Conservation (phyloP, 192 early-diverging fungal species). For the Chytriomyces confervae region DNA sequence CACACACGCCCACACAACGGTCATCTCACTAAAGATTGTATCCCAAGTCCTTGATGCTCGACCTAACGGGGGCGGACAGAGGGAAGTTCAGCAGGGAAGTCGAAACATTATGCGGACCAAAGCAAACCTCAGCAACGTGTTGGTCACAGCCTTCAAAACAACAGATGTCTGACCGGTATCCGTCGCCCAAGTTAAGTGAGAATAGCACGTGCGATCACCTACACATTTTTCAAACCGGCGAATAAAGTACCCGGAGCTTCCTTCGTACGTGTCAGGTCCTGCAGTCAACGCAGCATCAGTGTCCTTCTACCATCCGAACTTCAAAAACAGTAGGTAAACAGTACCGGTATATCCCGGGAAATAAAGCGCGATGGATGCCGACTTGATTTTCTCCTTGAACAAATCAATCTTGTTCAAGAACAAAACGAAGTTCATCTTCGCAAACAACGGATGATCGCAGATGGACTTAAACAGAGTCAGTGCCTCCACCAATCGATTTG, state of each 20-base stretch:
- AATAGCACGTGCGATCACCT: slow-evolving; percentile 33
- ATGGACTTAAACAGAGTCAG: slow-evolving; percentile 47
- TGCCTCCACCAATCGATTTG: slow-evolving; percentile 58
- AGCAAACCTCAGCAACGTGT: background rate
- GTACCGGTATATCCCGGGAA: slow-evolving; percentile 62
- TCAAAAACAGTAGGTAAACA: background rate
- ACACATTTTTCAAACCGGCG: background rate
- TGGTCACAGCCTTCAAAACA: slow-evolving; percentile 37
- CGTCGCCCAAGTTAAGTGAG: slow-evolving; percentile 65
- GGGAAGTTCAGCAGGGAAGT: background rate
- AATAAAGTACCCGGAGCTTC: background rate
- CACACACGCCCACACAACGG: background rate
- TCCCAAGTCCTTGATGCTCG: background rate
- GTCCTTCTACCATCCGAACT: background rate
- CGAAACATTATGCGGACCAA: background rate
- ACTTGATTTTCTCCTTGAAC: slow-evolving; percentile 57
- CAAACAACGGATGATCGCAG: slow-evolving; percentile 49
- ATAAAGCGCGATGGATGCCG: slow-evolving; percentile 50
- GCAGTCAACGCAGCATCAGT: background rate
- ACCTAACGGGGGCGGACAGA: background rate
- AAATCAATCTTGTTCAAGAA: slow-evolving; percentile 74
- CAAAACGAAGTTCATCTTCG: slow-evolving; percentile 60
- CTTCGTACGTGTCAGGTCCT: background rate
- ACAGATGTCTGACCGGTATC: slow-evolving; percentile 58
- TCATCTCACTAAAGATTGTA: background rate